Base-by-base conservation (phyloP, 805 yeast genomes). In the Metschnikowia corniflorae region DNA sequence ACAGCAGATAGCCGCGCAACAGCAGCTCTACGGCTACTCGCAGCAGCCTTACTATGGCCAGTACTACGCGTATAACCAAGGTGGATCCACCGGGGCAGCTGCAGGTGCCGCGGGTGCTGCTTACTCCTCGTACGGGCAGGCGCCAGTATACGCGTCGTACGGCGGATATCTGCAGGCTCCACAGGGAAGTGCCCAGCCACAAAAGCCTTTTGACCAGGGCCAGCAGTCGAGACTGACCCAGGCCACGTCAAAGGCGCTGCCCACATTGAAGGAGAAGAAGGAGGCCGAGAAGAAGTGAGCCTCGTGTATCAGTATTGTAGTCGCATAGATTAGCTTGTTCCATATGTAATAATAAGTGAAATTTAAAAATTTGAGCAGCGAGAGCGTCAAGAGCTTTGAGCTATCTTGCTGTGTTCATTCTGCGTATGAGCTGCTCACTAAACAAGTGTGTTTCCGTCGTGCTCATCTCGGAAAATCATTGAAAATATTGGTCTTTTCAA, bases 51-150 rank as follows among this genome's bases (percentile, higher is more conserved):
- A 44, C 38, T 59, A 65, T 43, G 68, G 61, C 33, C 58, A 61
- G 51, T 76, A 75, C 51, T 68, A 77, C 13, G 68, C 62, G 13
- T 77, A 80, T 41, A 75, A 48, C 44, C 52, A 44, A 35, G 44
- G 40, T 9, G 43, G 33, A 9, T 23, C 45, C n/a, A 32, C 31
- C 12, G 40, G 31, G 12, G 34, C 30, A 16, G 39, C 28, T 8
- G 29, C 37, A 2, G 46, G 34, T 3, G 29, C 33, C 10, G 16
- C 42, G 9, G 35, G 37, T 16, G 40, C 33, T 6, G 34, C 37
- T 28, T 48, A 48, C 40, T 43, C 52, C 29, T 38, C 44, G 5
- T 48, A 48, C 27, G 34, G 42, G 4, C 51, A 46, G 29, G 50
- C 47, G 16, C 50, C 50, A 10, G 37, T 42, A 12, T 46, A 46